Evolutionary conservation across 2,329 filamentous ascomycete species (phyloP), one percentile per base, ranked within the genome.

Genomic region (Aureobasidium melanogenum): DNA sequence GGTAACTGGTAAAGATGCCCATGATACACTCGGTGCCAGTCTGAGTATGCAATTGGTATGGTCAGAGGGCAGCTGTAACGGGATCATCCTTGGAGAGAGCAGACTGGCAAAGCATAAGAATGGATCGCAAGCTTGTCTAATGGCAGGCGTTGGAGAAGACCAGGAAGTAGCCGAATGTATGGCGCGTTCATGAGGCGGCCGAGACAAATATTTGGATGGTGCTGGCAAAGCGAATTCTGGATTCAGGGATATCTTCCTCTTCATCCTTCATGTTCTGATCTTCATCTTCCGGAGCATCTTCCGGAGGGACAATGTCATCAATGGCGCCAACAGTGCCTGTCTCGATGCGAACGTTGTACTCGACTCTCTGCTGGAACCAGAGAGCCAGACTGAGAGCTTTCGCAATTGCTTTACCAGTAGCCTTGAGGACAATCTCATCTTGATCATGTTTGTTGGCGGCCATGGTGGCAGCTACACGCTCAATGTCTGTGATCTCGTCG

Each of bases 371-470:
- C 71, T 84, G 80, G 65, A 90, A 89, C 77, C 83, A 87, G 36
- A 82, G 72, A 0, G 83, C 88, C 6, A 91, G 71, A 28, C 81
- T 77, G 62, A 88, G 71, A 0, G 82, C 82, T 72, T 84, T 84
- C 64, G 81, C 77, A 32, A 91, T 85, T 8, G 87, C 88, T 65
- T 80, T 81, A 1, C 88, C 87, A 0, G 85, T 86, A 8, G 83
- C 88, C 59, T 87, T 79, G 1, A 89, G 71, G 15, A 81, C 76
- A 4, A 89, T 84, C 22, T 79, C 76, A 65, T 85, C 82, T 56
- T 67, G 67, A 8, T 66, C 65, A 38, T 76, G 67, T 47, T 69
- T 66, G 36, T 70, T 66, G 69, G 50, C 70, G 68, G 67, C 69
- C 30, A 73, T 66, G 39, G 43, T 44, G 17, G 47, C 60, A 17